Percentiles rank a stretch among this genome's conserved stretches.
Conservation (phyloP, 768 basidiomycete genomes). For the Exsudoporus frostii region DNA sequence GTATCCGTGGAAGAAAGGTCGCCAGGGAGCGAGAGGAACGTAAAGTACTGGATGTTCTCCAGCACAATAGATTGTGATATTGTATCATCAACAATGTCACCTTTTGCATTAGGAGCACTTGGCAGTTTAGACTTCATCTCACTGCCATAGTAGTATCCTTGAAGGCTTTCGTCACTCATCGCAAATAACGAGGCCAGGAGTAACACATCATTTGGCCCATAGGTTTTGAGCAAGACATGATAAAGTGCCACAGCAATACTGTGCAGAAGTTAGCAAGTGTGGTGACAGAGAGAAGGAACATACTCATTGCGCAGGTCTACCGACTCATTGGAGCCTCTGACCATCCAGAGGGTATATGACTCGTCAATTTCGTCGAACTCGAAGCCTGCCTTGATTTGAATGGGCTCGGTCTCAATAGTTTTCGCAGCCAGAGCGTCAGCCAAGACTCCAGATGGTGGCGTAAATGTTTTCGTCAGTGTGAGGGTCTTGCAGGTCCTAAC, state of each 20-base stretch:
- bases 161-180: not conserved
- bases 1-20: not conserved
- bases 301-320: slow-evolving; percentile 6
- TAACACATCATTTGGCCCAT: slow-evolving; percentile 6
- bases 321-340: not conserved
- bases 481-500: slow-evolving; percentile 2
- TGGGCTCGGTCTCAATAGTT: not conserved
- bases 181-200: slow-evolving; percentile 8
- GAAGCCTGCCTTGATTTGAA: slow-evolving; percentile 1
- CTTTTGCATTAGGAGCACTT: not conserved
- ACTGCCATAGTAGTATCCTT: not conserved
- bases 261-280: not conserved
- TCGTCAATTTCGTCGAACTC: not conserved
- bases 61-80: not conserved
- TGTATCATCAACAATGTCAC: not conserved
- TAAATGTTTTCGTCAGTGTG: slow-evolving; percentile 3
- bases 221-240: slow-evolving; percentile 3
- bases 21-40: not conserved
- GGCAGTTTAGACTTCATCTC: not conserved
- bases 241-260: slow-evolving; percentile 9
- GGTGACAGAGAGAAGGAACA: not conserved
- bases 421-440: not conserved
- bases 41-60: not conserved
- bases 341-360: slow-evolving; percentile 11
- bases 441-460: slow-evolving; percentile 5